Evolutionary conservation across 2,329 filamentous ascomycete species (phyloP).

Genomic region (Clarireedia hainanense): DNA sequence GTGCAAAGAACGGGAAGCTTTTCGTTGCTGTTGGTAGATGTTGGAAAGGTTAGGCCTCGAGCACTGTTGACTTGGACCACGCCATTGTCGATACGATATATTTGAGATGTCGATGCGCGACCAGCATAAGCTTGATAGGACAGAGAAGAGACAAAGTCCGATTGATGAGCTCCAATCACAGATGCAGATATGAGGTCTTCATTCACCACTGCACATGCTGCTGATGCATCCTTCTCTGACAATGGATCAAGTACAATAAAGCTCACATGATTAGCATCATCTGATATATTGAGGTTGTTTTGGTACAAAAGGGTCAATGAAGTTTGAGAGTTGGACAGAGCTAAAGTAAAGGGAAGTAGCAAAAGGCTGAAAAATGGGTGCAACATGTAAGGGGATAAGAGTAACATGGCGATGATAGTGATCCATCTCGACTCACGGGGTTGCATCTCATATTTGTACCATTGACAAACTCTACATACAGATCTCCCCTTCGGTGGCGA

Average conservation of each 20-base stretch:
- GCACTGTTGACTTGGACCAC: slow-evolving; percentile 30
- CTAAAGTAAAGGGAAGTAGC: background rate
- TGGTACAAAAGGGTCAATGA: slow-evolving; percentile 45
- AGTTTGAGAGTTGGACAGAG: slow-evolving; percentile 31
- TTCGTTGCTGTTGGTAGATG: slow-evolving; percentile 23
- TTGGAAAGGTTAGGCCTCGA: slow-evolving; percentile 30
- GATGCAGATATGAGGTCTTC: slow-evolving; percentile 38
- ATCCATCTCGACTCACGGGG: background rate
- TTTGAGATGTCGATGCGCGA: slow-evolving; percentile 29
- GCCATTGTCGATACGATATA: slow-evolving; percentile 37
- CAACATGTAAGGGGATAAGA: background rate
- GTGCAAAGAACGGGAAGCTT: slow-evolving; percentile 42
- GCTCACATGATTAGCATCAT: slow-evolving; percentile 44
- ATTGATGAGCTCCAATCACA: slow-evolving; percentile 34
- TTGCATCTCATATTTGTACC: background rate
- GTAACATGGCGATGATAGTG: background rate
- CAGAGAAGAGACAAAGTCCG: slow-evolving; percentile 38
- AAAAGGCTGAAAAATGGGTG: background rate
- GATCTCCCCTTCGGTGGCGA: background rate
- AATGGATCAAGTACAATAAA: slow-evolving; percentile 41
- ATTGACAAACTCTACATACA: background rate
- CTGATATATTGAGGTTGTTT: slow-evolving; percentile 46
- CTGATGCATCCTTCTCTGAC: slow-evolving; percentile 30
- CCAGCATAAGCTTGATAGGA: slow-evolving; percentile 38
- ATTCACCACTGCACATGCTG: slow-evolving; percentile 39